phyloP scores from a whole-genome alignment of 768 basidiomycete genomes.

The Leccinum olivaceopallidum region DNA sequence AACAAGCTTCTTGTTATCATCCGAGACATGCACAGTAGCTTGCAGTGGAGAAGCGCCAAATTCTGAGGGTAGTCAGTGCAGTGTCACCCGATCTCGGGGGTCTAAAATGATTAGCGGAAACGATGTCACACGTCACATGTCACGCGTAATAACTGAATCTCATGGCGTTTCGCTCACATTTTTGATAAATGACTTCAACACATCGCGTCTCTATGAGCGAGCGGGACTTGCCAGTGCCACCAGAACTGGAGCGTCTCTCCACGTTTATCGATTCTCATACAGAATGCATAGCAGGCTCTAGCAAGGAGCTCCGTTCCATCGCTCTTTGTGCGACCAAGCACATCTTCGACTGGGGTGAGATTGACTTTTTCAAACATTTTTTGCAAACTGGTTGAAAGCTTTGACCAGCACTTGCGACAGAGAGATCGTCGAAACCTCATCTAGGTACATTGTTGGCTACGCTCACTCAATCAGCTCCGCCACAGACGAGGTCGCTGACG shows the following conservation, averaged over 20 bases:
- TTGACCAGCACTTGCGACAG: conserved; percentile 62
- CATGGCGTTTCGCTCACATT: background rate
- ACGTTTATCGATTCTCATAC: conserved; percentile 53
- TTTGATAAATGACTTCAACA: background rate
- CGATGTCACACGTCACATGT: background rate
- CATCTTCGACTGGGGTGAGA: conserved; percentile 74
- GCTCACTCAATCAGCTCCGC: conserved; percentile 64
- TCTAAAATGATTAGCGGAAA: background rate
- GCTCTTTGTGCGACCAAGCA: conserved; percentile 72
- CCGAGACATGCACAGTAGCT: background rate
- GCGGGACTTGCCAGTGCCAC: conserved; percentile 29
- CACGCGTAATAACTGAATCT: background rate
- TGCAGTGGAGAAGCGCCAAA: background rate
- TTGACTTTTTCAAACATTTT: conserved; percentile 2
- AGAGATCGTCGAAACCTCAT: conserved; percentile 61
- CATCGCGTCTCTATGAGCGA: conserved; percentile 19
- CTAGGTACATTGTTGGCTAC: conserved; percentile 67
- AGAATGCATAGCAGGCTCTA: conserved; percentile 57
- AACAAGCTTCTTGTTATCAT: background rate
- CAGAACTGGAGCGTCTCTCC: conserved; percentile 51
- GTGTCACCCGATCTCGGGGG: background rate
- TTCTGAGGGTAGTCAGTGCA: background rate
- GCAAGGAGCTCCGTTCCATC: conserved; percentile 50
- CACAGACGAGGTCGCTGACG: conserved; percentile 73
- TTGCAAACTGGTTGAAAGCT: conserved; percentile 1